Evolutionary conservation across 495 filamentous ascomycete species (phyloP), one percentile per base, ranked within the genome.

Genomic region (Hyaloscypha bicolor): DNA sequence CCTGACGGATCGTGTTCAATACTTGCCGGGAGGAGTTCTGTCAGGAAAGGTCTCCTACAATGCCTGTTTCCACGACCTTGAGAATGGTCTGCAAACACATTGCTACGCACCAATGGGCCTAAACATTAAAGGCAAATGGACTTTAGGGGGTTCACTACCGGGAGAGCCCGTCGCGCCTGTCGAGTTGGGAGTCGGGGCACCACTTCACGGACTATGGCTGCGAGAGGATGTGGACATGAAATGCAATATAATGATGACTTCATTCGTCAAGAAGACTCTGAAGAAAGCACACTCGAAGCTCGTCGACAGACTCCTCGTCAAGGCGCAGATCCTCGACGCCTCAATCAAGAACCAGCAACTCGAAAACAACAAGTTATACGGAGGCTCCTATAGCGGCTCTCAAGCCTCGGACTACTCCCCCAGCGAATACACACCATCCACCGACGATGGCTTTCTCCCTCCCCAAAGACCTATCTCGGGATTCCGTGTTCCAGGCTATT

Each of bases 171-270:
- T 79, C 12, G 78, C 86, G 65, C 78, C 86, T 0, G 75, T 80
- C 1, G 90, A 92, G 74, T 74, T 89, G 1, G 89, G 88, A 11
- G 72, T 89, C 29, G 84, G 84, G 12, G 77, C 81, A 1, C 91
- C 91, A 2, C 75, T 78, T 12, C 80, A 81, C 31, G 91, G 91
- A 1, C 82, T 95, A 0, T 94, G 90, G 74, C 76, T 94, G 25
- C 82, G 88, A 11, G 91, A 94, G 77, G 91, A 93, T 66, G 86
- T 93, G 55, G 86, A 91, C 61, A 87, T 95, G 78, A 82, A 82
- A 62, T 93, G 90, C 81, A 93, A 93, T 71, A 78, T 92, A 22
- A 77, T 92, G 67, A 83, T 93, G 79, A 83, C 86, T 0, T 74
- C 79, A 11, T 93, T 93, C 71, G 89, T 94, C 51, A 93, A 90